Base-by-base conservation (phyloP, 495 filamentous ascomycete species). In the Wilcoxina mikolae region DNA sequence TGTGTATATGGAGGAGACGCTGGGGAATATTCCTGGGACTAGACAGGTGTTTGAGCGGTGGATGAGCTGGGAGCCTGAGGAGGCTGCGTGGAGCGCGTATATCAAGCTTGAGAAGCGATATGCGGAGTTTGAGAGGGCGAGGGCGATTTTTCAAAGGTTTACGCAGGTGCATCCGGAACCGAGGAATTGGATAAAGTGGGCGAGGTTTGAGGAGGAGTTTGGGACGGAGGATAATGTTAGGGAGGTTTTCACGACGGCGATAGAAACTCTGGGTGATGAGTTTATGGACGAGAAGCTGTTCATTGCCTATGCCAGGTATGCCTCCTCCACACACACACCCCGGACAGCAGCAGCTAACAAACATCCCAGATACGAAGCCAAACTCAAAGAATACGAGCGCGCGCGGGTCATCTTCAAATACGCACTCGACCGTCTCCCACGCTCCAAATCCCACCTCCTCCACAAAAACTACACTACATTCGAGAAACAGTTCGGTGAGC, bases 111-210 rank as follows among this genome's bases (percentile, higher is more conserved):
- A 98, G 72, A 95, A 94, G 72, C 74, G 91, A 44, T 95, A 96
- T 63, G 80, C 78, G 53, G 91, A 98, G 68, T 93, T 81, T 65
- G 82, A 87, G 46, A 71, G 88, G 57, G 90, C 87, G 25, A 73
- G 91, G 26, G 77, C 76, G 48, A 88, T 96, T 50, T 95, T 93
- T 68, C 79, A 88, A 61, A 78, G 87, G 15, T 95, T 94, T 61
- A 94, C 87, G 2, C 75, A 87, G 38, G 90, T 98, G 2, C 93
- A 95, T 64, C 88, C 93, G 7, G 90, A 98, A 63, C 85, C 91
- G 29, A 77, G 81, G 67, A 96, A 95, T 59, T 98, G 93, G 93
- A 87, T 96, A 67, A 96, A 95, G 68, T 98, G 91, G 91, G 82
- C 91, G 58, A 80, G 87, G 39, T 98, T 95, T 61, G 91, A 98